Conservation (phyloP, 495 filamentous ascomycete genomes). For the Saxophila tyrrhenica region DNA sequence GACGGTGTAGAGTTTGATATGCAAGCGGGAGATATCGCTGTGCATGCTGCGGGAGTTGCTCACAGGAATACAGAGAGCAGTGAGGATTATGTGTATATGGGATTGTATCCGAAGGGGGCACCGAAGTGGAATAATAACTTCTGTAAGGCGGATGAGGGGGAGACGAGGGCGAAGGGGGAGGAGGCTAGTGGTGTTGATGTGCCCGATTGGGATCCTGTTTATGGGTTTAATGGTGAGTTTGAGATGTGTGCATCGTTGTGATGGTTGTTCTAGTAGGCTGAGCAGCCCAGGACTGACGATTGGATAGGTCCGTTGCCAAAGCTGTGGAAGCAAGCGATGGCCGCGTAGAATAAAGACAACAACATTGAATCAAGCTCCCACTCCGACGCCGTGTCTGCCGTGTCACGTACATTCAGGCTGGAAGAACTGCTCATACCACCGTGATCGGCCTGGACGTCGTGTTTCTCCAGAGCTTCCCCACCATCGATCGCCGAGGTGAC, state of each 20-base stretch:
- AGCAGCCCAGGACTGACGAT: too few relatives aligned
- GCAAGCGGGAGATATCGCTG: constrained; percentile 27
- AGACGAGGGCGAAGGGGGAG: constrained; percentile 19
- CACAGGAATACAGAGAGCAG: constrained; percentile 29
- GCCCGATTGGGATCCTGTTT: constrained; percentile 25
- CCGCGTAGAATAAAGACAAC: too few relatives aligned
- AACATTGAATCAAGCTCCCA: too few relatives aligned
- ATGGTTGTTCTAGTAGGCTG: too few relatives aligned
- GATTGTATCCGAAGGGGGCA: constrained; percentile 30
- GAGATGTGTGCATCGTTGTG: too few relatives aligned
- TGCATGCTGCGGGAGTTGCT: constrained; percentile 31
- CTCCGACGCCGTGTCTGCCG: too few relatives aligned
- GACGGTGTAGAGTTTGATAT: constrained; percentile 28
- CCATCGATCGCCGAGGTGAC: not conserved
- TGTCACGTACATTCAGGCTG: too few relatives aligned
- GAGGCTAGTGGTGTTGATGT: constrained; percentile 17
- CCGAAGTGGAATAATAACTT: constrained; percentile 27
- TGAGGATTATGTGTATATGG: constrained; percentile 33
- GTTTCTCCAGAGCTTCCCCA: not conserved
- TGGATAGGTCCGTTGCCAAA: constrained; percentile 23
- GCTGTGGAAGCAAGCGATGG: constrained; percentile 17
- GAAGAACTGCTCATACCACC: too few relatives aligned
- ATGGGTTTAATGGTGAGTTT: not conserved
- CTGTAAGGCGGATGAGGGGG: constrained; percentile 21
- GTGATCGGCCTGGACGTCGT: too few relatives aligned